Evolutionary conservation across 2,329 filamentous ascomycete species (phyloP), one percentile per base, ranked within the genome.

Genomic region (Helotiales sp.): DNA sequence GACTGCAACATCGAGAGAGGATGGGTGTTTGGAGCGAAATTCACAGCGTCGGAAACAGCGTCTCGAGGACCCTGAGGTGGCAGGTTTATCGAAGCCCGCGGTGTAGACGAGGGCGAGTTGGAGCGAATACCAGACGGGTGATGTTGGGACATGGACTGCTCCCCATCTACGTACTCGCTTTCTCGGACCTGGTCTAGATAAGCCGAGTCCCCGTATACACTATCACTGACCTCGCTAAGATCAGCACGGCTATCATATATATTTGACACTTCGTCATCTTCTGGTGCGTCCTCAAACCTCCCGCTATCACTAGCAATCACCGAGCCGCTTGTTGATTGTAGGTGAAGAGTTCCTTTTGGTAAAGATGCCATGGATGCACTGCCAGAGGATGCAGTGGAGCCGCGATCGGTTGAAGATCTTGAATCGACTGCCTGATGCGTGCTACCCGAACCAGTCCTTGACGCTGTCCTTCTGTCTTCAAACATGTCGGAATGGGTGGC

Each of bases 21-120:
- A 45, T 34, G 6, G 13, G 15, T 30, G 7, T 50, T 59, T 26
- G 45, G 26, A 4, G 37, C 13, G 24, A n/a, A n/a, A n/a, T 34
- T 15, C 7, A 43, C 28, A 34, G 15, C 7, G 1, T 50, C 47
- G 1, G 22, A 24, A 24, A 26, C 6, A 10, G 80, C 76, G 68
- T 82, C 81, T 34, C 3, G 28, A 50, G 6, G 61, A 30, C 3
- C 15, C 6, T 26, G 22, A 1, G 20, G 22, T 20, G 69, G 61
- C 32, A 76, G 20, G 22, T 73, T 70, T 54, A 83, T 73, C 2
- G 83, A 86, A 3, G 86, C 87, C 49, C 85, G 81, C 0, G 87
- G 87, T 0, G 87, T 89, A 6, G 84, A 81, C 5, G 77, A 64
- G 2, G 79, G 72, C 7, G 80, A 82, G 5, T 72, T 73, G 17